These are phyloP conservation scores for Symbiotaphrina buchneri DNA, from an alignment of 495 filamentous ascomycete species.

Conservation along the genomic window DNA sequence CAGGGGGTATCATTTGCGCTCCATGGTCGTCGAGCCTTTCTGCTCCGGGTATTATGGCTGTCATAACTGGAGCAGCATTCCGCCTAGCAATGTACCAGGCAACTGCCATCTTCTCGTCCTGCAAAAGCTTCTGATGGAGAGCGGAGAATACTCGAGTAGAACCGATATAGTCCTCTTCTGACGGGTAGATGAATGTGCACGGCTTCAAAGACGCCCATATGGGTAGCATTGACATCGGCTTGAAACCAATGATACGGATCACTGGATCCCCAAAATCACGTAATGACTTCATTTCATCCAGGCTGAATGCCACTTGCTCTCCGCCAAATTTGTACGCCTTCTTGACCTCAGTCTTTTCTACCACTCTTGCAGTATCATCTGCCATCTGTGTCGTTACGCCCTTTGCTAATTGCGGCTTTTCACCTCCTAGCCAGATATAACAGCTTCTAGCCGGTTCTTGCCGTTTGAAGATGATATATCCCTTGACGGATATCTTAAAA, in stretches of 20 bases:
- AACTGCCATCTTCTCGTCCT: constrained; percentile 53
- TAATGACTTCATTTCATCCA: constrained; percentile 57
- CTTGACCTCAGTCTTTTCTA: constrained; percentile 63
- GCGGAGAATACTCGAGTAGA: constrained; percentile 86
- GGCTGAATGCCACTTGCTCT: constrained; percentile 65
- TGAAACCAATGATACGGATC: constrained; percentile 89
- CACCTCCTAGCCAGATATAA: constrained; percentile 69
- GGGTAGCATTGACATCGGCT: constrained; percentile 47
- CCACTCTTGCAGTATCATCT: constrained; percentile 45
- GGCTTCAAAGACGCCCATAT: constrained; percentile 74
- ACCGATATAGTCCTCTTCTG: constrained; percentile 72
- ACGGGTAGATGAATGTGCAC: constrained; percentile 83
- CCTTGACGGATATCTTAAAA: constrained; percentile 73
- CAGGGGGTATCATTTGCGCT: constrained; percentile 51
- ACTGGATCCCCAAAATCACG: constrained; percentile 59
- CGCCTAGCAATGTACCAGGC: constrained; percentile 76
- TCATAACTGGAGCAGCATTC: constrained; percentile 55
- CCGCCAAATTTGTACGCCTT: constrained; percentile 95
- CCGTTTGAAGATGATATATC: constrained; percentile 70
- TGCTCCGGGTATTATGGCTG: constrained; percentile 56
- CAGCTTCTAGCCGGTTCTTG: constrained; percentile 60
- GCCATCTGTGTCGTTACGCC: constrained; percentile 49
- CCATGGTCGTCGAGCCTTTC: constrained; percentile 42
- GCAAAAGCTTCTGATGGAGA: constrained; percentile 65
- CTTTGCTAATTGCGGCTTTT: constrained; percentile 57